Conservation (phyloP, 331 rosid species). For the Arachis monticola region DNA sequence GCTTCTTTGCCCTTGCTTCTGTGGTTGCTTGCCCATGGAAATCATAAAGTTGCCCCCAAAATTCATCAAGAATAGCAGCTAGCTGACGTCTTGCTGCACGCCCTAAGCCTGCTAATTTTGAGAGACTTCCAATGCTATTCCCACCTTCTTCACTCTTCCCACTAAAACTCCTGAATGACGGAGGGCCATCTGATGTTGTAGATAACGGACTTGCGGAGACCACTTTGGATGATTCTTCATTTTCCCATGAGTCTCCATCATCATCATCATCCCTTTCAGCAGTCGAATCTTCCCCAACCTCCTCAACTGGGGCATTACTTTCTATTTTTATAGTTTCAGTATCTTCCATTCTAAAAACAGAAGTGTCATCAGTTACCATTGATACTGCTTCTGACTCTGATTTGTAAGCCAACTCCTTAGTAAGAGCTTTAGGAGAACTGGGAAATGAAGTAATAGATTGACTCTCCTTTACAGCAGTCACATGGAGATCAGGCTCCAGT, state of each 20-base stretch:
- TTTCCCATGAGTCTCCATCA: slow-evolving; percentile 79
- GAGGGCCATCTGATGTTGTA: slow-evolving; percentile 76
- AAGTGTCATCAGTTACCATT: slow-evolving; percentile 47
- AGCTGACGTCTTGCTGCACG: slow-evolving; percentile 95
- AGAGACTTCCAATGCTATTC: slow-evolving; percentile 86
- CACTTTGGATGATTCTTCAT: slow-evolving; percentile 67
- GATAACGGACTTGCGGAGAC: slow-evolving; percentile 50
- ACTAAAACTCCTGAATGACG: slow-evolving; percentile 82
- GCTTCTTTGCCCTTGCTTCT: slow-evolving; percentile 70
- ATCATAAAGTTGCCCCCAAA: slow-evolving; percentile 93
- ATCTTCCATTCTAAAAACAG: slow-evolving; percentile 46
- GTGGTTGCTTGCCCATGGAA: slow-evolving; percentile 66
- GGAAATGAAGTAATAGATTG: slow-evolving; percentile 46
- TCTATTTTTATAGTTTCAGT: slow-evolving; percentile 40
- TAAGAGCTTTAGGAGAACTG: slow-evolving; percentile 36
- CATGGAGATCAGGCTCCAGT: slow-evolving; percentile 57
- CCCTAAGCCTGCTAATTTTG: slow-evolving; percentile 90
- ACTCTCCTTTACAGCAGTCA: slow-evolving; percentile 48
- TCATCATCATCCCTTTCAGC: slow-evolving; percentile 76
- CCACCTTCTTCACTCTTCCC: slow-evolving; percentile 95
- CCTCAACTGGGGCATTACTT: slow-evolving; percentile 54
- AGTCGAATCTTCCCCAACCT: slow-evolving; percentile 57
- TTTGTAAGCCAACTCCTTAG: slow-evolving; percentile 47
- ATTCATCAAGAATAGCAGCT: slow-evolving; percentile 78
- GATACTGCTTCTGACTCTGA: slow-evolving; percentile 52